A percentile compares a stretch with the other conserved stretches of the same genome.
These are phyloP conservation scores for Helotiales sp. DNA, from an alignment of 2,329 filamentous ascomycete species.

Conservation along the genomic window DNA sequence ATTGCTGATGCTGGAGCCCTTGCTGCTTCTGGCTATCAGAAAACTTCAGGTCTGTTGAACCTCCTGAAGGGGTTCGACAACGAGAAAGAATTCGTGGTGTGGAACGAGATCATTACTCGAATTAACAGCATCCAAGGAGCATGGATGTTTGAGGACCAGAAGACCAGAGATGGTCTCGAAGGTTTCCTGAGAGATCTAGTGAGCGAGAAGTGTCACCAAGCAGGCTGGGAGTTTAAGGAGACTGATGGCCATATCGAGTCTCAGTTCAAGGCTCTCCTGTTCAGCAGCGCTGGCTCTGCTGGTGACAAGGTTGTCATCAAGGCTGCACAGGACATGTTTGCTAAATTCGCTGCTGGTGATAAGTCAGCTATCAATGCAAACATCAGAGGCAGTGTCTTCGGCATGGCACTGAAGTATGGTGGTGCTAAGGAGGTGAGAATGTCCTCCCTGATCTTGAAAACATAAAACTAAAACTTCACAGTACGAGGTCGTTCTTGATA, in stretches of 20 bases:
- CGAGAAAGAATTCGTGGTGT: slow-evolving; percentile 89
- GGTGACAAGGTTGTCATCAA: slow-evolving; percentile 78
- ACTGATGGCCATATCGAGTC: slow-evolving; percentile 86
- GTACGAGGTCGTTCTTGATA: slow-evolving; percentile 76
- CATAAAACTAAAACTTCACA: slow-evolving; percentile 34
- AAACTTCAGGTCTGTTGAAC: slow-evolving; percentile 84
- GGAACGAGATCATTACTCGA: slow-evolving; percentile 85
- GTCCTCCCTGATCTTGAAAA: background rate
- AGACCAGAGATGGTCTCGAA: slow-evolving; percentile 73
- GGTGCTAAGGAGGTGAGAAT: slow-evolving; percentile 72
- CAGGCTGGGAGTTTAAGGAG: slow-evolving; percentile 86
- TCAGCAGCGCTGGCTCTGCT: slow-evolving; percentile 76
- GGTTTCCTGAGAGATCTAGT: slow-evolving; percentile 79
- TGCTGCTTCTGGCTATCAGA: slow-evolving; percentile 87
- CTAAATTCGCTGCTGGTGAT: slow-evolving; percentile 79
- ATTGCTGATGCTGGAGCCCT: slow-evolving; percentile 90
- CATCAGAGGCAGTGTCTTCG: slow-evolving; percentile 82
- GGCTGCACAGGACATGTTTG: slow-evolving; percentile 87
- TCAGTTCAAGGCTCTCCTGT: slow-evolving; percentile 92
- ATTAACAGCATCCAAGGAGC: slow-evolving; percentile 77
- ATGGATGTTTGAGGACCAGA: slow-evolving; percentile 84
- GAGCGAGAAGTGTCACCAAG: slow-evolving; percentile 76
- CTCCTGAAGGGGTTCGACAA: slow-evolving; percentile 83
- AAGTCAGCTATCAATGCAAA: slow-evolving; percentile 85
- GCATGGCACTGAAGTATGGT: slow-evolving; percentile 80